These are phyloP conservation scores for Parachlorella kessleri DNA, from an alignment of 139 green algal genomes.

Conservation along the genomic window DNA sequence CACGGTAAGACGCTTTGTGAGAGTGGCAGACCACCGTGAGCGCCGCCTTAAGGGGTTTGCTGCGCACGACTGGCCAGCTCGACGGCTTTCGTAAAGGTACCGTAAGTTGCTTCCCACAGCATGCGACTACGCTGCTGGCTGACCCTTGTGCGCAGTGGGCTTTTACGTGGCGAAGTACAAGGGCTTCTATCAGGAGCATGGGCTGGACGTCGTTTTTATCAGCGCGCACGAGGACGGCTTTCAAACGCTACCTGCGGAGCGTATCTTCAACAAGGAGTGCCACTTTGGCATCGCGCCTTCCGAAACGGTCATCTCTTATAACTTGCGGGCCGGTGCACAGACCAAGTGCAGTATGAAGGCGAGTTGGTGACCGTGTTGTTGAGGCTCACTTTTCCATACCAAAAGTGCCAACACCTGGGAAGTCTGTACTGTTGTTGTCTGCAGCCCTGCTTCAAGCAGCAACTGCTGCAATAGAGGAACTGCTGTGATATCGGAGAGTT, in stretches of 20 bases:
- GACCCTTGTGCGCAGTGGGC: conserved; percentile 26
- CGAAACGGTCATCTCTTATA: conserved; percentile 54
- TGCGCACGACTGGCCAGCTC: neutral
- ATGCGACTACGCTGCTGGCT: neutral
- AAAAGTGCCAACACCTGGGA: too few species aligned
- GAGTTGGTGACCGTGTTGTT: too few species aligned
- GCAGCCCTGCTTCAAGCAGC: too few species aligned
- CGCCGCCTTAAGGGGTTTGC: too few species aligned
- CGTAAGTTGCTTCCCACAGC: neutral
- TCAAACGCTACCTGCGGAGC: conserved; percentile 61
- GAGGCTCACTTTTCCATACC: too few species aligned
- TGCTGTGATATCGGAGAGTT: too few species aligned
- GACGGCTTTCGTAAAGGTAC: neutral
- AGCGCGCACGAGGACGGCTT: conserved; percentile 64
- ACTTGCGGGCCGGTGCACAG: conserved; percentile 37
- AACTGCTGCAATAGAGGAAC: too few species aligned
- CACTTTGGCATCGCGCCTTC: conserved; percentile 61
- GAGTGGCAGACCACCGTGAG: neutral
- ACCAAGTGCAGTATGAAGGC: neutral
- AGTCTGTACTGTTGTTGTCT: too few species aligned
- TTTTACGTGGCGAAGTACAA: conserved; percentile 53
- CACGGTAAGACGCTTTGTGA: conserved; percentile 9
- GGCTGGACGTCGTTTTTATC: conserved; percentile 60
- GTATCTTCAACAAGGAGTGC: conserved; percentile 33
- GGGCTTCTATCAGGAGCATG: conserved; percentile 42